Percentiles rank a stretch among this genome's conserved stretches.
Evolutionary conservation across 2,329 filamentous ascomycete genomes (phyloP).

Genomic region (Diaporthe ilicicola): DNA sequence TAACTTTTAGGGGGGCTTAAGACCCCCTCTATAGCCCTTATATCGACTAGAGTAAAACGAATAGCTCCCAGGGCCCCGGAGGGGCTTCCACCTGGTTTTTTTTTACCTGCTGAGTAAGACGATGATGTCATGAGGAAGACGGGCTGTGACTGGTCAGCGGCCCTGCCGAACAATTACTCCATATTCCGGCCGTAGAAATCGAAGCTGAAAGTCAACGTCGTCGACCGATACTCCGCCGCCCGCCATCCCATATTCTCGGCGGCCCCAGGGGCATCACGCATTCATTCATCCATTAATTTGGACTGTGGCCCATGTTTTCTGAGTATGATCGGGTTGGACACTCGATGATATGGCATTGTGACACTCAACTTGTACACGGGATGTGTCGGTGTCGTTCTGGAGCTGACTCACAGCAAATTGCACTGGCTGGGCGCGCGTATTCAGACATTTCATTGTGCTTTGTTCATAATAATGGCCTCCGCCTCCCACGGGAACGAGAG

Average conservation of each 20-base stretch:
- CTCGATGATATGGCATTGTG: neutral
- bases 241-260: neutral
- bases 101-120: neutral
- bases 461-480: neutral
- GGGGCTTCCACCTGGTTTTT: too few species aligned
- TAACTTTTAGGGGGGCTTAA: too few species aligned
- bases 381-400: neutral
- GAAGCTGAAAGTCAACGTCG: neutral
- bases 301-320: too few species aligned
- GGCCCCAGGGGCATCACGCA: neutral
- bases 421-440: neutral
- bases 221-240: slow-evolving; percentile 8
- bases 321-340: too few species aligned
- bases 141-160: neutral
- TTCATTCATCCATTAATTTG: neutral
- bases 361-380: neutral
- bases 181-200: neutral
- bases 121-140: neutral
- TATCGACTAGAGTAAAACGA: too few species aligned
- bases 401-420: neutral
- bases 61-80: too few species aligned
- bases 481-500: neutral
- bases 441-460: neutral
- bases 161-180: neutral
- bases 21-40: too few species aligned